Evolutionary conservation across 495 filamentous ascomycete species (phyloP).

Genomic region (Talaromyces borbonicus): DNA sequence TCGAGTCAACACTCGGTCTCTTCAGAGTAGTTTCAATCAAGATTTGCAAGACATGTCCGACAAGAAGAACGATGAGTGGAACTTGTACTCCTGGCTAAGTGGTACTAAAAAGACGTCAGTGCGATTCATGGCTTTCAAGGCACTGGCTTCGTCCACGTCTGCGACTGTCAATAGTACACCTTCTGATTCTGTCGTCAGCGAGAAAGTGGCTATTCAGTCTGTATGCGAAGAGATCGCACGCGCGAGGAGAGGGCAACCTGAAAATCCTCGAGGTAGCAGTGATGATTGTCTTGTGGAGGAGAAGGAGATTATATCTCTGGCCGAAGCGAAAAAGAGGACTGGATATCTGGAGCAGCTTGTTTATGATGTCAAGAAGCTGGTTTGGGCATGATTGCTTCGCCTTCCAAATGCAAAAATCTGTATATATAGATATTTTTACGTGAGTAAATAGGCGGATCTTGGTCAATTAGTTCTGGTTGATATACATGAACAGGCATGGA

Average conservation of each 20-base stretch:
- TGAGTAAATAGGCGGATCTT: not conserved
- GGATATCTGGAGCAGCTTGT: conserved; percentile 76
- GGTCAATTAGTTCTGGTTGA: not conserved
- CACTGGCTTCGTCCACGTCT: conserved; percentile 25
- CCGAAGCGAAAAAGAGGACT: conserved; percentile 80
- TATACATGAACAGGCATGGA: no score
- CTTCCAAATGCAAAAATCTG: not conserved
- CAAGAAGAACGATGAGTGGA: conserved; percentile 24
- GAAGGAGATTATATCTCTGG: conserved; percentile 68
- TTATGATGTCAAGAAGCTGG: conserved; percentile 80
- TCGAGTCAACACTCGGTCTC: conserved; percentile 72
- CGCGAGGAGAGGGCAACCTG: no score
- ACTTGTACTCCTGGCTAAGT: conserved; percentile 33
- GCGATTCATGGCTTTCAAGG: conserved; percentile 49
- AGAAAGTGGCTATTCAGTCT: conserved; percentile 57
- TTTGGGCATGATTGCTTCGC: conserved; percentile 58
- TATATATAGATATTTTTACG: not conserved
- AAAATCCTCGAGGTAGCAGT: conserved; percentile 22
- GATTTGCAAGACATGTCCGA: conserved; percentile 19
- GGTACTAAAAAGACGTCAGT: conserved; percentile 21
- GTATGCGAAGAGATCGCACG: conserved; percentile 54
- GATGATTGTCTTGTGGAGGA: conserved; percentile 43
- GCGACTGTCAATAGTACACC: conserved; percentile 28
- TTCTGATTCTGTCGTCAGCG: conserved; percentile 37
- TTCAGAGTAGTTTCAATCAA: conserved; percentile 46